Conservation (phyloP, 306 rosid genomes). For the Prunus davidiana region DNA sequence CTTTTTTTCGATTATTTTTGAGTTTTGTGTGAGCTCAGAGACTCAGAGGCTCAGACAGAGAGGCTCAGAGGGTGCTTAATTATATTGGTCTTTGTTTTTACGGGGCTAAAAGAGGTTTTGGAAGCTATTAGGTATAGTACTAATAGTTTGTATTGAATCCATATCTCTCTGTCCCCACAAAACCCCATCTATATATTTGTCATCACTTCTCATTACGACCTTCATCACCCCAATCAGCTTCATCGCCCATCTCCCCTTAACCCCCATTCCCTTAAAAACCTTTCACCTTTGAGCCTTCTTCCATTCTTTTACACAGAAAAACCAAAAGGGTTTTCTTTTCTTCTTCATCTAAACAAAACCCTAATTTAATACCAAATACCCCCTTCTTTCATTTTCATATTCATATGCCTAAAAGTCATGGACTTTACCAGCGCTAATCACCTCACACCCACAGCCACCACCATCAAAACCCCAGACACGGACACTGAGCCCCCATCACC, state of each 20-base stretch:
- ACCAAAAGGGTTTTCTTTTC: too few species aligned
- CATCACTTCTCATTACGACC: slow-evolving; percentile 39
- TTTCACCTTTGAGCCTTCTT: background rate
- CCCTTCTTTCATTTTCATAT: background rate
- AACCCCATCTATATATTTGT: slow-evolving; percentile 44
- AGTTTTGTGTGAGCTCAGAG: too few species aligned
- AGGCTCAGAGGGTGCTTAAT: background rate
- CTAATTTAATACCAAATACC: slow-evolving; percentile 28
- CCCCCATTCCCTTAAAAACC: background rate
- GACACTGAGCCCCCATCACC: slow-evolving; percentile 46
- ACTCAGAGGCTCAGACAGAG: too few species aligned
- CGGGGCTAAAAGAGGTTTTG: background rate
- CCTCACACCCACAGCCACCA: background rate
- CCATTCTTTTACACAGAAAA: too few species aligned
- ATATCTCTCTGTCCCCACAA: background rate
- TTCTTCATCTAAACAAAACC: slow-evolving; percentile 27
- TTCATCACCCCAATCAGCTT: slow-evolving; percentile 34
- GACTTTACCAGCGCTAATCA: slow-evolving; percentile 26
- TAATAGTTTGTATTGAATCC: background rate
- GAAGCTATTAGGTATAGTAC: background rate
- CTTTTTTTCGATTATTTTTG: too few species aligned
- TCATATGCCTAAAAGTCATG: slow-evolving; percentile 35
- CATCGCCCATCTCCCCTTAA: slow-evolving; percentile 13
- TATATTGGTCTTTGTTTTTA: background rate
- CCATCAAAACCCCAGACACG: slow-evolving; percentile 33